Evolutionary conservation across 1,284 basidiomycete species (phyloP).

Genomic region (Ganoderma multipileum): DNA sequence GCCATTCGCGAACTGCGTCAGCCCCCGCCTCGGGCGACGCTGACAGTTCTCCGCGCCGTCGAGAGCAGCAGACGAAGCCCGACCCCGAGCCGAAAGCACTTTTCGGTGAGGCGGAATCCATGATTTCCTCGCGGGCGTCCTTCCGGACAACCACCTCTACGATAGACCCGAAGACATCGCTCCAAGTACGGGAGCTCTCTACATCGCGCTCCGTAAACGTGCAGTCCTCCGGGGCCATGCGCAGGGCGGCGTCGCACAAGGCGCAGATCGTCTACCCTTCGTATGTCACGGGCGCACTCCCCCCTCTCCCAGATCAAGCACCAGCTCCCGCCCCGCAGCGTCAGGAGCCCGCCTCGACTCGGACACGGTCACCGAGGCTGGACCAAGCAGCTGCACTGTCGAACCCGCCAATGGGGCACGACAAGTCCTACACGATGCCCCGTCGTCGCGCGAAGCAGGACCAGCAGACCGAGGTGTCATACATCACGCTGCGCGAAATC

Average conservation of each 20-base stretch:
- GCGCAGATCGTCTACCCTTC: slow-evolving; percentile 1
- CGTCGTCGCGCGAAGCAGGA: background rate
- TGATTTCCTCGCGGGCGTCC: background rate
- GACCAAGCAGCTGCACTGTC: background rate
- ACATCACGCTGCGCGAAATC: background rate
- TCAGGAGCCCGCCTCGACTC: background rate
- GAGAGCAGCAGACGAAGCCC: background rate
- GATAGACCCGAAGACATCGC: background rate
- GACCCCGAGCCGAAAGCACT: background rate
- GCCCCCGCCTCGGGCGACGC: background rate
- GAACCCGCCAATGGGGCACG: background rate
- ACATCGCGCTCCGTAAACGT: slow-evolving; percentile 1
- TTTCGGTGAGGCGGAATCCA: background rate
- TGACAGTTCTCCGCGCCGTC: background rate
- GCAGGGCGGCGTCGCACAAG: slow-evolving; percentile 2
- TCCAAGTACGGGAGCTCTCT: background rate
- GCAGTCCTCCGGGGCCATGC: background rate
- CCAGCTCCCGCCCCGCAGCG: background rate
- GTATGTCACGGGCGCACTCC: background rate
- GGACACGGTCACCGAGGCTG: background rate
- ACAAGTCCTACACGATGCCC: background rate
- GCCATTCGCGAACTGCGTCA: background rate
- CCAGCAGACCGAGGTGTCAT: background rate
- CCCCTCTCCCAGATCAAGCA: background rate
- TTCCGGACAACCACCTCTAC: background rate